phyloP scores from a whole-genome alignment of 768 basidiomycete species.

The Tulasnella sp. region DNA sequence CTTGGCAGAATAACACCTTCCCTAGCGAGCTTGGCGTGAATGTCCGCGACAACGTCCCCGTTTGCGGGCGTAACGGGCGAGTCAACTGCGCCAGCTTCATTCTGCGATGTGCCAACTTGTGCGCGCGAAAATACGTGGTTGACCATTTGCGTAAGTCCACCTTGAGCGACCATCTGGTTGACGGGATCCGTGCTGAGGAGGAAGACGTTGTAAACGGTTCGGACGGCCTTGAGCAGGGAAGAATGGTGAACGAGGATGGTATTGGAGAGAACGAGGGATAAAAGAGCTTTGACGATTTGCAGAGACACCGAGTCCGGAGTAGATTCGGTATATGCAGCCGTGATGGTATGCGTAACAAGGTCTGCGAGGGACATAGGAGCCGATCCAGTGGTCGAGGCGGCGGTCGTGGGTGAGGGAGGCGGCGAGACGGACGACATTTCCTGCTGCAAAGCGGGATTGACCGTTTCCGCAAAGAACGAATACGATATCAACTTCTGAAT shows the following conservation, averaged over 20 bases:
- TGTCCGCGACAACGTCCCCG: constrained; percentile 22
- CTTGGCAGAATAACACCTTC: constrained; percentile 24
- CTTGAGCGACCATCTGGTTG: constrained; percentile 98
- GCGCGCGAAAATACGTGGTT: constrained; percentile 92
- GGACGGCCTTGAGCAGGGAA: constrained; percentile 88
- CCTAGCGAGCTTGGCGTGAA: constrained; percentile 10
- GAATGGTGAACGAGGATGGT: constrained; percentile 92
- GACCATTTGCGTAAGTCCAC: constrained; percentile 96
- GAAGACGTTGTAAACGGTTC: constrained; percentile 98
- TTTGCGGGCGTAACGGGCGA: constrained; percentile 16
- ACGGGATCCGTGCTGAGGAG: constrained; percentile 83
- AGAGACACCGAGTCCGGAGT: constrained; percentile 89
- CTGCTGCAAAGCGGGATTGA: constrained; percentile 38
- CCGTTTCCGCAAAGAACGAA: constrained; percentile 85
- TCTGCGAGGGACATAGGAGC: constrained; percentile 68
- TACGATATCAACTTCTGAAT: constrained; percentile 97
- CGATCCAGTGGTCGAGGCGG: constrained; percentile 34
- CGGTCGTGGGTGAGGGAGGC: constrained; percentile 60
- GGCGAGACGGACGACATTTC: constrained; percentile 57
- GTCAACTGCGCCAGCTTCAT: constrained; percentile 12
- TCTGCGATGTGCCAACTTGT: constrained; percentile 37
- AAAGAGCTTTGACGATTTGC: constrained; percentile 93
- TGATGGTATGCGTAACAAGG: constrained; percentile 90
- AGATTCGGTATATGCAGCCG: constrained; percentile 81
- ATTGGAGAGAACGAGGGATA: constrained; percentile 82